Base-by-base conservation (phyloP, 2,329 filamentous ascomycete genomes). In the Coniella lustricola region DNA sequence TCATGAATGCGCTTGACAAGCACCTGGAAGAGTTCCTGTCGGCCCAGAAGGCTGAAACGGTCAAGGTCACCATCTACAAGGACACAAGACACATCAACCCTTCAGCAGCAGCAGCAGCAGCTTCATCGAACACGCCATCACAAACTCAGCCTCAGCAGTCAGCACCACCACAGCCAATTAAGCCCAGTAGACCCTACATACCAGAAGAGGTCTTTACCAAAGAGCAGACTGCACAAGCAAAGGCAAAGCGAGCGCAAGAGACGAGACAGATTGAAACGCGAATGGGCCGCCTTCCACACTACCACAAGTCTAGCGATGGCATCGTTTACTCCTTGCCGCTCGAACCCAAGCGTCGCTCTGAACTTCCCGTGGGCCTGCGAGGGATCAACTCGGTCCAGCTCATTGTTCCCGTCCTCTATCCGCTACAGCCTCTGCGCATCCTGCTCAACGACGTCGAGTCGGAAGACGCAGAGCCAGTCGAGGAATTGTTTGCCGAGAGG, bases 251-350 rank as follows among this genome's bases (percentile, higher is more conserved):
- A 52, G 77, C 81, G 17, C 69, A 75, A 41, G 85, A 91, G 60
- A 77, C 79, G 20, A 77, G 82, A 33, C 86, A 90, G 59, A 73
- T 93, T 0, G 85, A 90, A 66, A 77, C 86, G 22, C 79, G 87
- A 29, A 81, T 93, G 72, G 79, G 84, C 14, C 75, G 84, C 55
- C 62, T 85, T 43, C 73, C 80, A 1, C 64, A 79, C 32, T 93
- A 85, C 60, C 76, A 80, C 25, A 85, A 83, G 54, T 83, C 82
- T 1, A 69, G 75, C 25, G 85, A 90, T 63, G 85, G 84, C 1
- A 72, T 84, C 51, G 75, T 80, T 14, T 91, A 85, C 61, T 84
- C 78, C 2, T 62, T 91, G 12, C 84, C 86, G 0, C 66, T 93
- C 3, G 81, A 87, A 54, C 82, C 85, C 1, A 75, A 74, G 49